phyloP scores from a whole-genome alignment of 139 green algal species.

The Closterium sp. region DNA sequence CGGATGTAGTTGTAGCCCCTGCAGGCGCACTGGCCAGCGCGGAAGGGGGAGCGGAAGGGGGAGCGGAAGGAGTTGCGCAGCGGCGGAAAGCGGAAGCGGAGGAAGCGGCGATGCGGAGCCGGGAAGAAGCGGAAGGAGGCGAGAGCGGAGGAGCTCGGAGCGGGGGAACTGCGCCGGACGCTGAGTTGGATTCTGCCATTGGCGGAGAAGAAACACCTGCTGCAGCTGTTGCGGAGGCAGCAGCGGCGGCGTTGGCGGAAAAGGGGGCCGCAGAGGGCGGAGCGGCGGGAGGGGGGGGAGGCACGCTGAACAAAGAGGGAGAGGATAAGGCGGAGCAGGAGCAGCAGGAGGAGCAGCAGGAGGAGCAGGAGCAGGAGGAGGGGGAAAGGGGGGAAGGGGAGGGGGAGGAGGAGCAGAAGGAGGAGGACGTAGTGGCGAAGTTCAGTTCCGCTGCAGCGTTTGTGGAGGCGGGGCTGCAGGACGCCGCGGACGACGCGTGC shows the following conservation, averaged over 20 bases:
- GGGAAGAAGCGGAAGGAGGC: background rate
- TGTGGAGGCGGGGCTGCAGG: slow-evolving; percentile 44
- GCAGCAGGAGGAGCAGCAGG: background rate
- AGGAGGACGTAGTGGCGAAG: slow-evolving; percentile 8
- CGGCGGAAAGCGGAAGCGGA: background rate
- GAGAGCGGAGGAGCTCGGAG: background rate
- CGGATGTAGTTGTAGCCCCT: background rate
- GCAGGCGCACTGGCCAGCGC: background rate
- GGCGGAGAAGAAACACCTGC: background rate
- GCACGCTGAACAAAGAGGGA: background rate
- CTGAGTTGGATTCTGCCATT: background rate
- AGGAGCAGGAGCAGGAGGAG: background rate
- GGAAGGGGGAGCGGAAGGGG: background rate
- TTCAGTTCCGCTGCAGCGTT: slow-evolving; percentile 45
- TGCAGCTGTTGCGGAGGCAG: background rate
- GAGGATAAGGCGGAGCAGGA: background rate
- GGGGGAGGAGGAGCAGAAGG: background rate
- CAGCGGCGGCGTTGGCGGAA: background rate
- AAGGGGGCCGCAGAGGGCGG: background rate
- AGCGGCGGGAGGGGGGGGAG: background rate
- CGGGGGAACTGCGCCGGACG: background rate
- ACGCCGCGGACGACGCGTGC: slow-evolving; percentile 40
- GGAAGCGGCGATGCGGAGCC: background rate
- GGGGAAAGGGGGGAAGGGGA: background rate
- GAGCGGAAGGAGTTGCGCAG: background rate